Base-by-base conservation (phyloP, 352 stramenopile genomes). In the Peronospora destructor region DNA sequence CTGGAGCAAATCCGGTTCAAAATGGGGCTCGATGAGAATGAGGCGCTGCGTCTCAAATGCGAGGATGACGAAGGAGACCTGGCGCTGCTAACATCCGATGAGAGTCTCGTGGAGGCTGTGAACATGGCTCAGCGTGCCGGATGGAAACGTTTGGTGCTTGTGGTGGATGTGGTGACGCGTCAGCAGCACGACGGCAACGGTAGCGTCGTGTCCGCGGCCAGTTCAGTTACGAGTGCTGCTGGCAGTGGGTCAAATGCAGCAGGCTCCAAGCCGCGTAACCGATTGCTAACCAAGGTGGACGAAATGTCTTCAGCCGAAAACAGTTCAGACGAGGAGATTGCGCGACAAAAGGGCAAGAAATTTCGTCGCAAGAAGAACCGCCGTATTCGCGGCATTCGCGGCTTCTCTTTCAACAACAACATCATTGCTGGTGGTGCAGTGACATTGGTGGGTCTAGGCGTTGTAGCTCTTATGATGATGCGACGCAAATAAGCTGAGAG, bases 41-140 rank as follows among this genome's bases (percentile, higher is more conserved):
- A 90, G 32, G 73, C 87, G 2, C 38, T 94, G 11, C 75, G 76
- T 0, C 59, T 94, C 12, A 92, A 90, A 64, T 95, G 93, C 52
- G 79, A 93, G 53, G 84, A 95, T 50, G 84, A 95, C 39, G 84
- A 95, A 51, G 84, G 84, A 11, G 84, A 95, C 55, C 46, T 91
- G 29, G 81, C 80, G 10, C 67, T 95, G 39, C 65, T 95, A 35
- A 91, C 78, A 33, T 85, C 80, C 5, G 80, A 95, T 53, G 79
- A 91, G 52, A 93, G 82, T 55, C 59, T 95, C 37, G 55, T 91
- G 12, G 84, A 95, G 43, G 84, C 84, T 26, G 84, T 95, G 44
- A 58, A 79, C 40, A 93, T 93, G 84, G 84, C 84, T 42, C 86
- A 87, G 47, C 77, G 81, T 16, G 74, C 70, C 4, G 82, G 84